These are phyloP conservation scores for Lachancea sp. DNA, from an alignment of 805 yeast species.

Conservation along the genomic window DNA sequence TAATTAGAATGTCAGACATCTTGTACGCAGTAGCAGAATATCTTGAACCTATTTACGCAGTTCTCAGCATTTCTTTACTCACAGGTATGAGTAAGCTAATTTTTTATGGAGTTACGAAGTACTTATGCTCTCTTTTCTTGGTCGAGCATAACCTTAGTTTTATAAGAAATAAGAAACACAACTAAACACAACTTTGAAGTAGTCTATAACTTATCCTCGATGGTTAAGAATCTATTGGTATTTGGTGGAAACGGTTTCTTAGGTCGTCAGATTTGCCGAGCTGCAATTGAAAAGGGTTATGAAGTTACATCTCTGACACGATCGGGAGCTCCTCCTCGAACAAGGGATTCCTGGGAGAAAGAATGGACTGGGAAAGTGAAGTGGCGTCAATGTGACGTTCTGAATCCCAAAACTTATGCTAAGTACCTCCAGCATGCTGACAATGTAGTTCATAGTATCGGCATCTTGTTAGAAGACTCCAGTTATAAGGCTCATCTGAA, in stretches of 20 bases:
- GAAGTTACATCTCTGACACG: slow-evolving; percentile 64
- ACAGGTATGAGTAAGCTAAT: background rate
- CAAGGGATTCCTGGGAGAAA: slow-evolving; percentile 26
- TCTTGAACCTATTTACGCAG: background rate
- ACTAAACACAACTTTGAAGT: background rate
- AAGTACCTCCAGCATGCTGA: slow-evolving; percentile 42
- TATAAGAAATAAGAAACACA: too few relatives aligned
- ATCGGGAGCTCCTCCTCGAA: slow-evolving; percentile 47
- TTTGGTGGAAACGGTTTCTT: slow-evolving; percentile 88
- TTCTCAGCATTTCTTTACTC: background rate
- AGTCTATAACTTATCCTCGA: background rate
- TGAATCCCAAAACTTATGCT: slow-evolving; percentile 54
- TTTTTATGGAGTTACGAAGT: too few relatives aligned
- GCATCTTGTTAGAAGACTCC: slow-evolving; percentile 63
- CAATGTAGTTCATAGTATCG: slow-evolving; percentile 79
- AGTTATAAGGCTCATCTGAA: slow-evolving; percentile 48
- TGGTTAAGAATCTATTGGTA: slow-evolving; percentile 42
- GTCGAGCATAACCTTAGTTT: background rate
- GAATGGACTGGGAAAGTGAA: slow-evolving; percentile 52
- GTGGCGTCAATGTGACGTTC: slow-evolving; percentile 65
- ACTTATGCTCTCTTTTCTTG: too few relatives aligned
- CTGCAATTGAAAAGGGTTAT: slow-evolving; percentile 56
- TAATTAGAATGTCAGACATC: slow-evolving; percentile 29
- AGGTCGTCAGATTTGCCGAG: slow-evolving; percentile 65
- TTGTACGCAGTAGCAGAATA: background rate